Evolutionary conservation across 73 alveolate species (phyloP), one percentile per base, ranked within the genome.

Genomic region (Paramecium primaurelia): DNA sequence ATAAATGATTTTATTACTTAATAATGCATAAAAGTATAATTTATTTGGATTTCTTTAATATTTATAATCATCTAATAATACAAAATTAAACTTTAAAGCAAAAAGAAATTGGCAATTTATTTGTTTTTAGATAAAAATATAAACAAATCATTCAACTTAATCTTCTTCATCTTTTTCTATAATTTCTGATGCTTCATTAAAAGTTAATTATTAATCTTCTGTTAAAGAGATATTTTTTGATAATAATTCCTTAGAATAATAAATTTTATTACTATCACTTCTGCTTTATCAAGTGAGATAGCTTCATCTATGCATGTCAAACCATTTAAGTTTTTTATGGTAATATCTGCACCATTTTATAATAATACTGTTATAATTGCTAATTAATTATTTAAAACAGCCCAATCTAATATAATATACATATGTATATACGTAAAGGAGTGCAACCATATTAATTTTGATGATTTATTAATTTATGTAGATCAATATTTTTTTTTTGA

Each of bases 371-470:
- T 64, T 25, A 64, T 64, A 32, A 64, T 34, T 1, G 42, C 51
- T 26, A 64, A 28, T 64, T 64, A 64, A 28, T 64, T 64, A 34
- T 64, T 64, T 34, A 64, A 12, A 5, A 64, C 84, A 28, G 84
- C 84, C 84, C 84, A 64, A 64, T 64, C 84, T 64, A 28, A 12
- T 8, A 12, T 16, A 54, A 16, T 28, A 8, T 6, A 64, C 3
- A 28, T 64, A 59, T 7, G 9, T 22, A 32, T 14, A 12, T 64
- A 64, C 84, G 87, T 37, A 73, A 37, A 73, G 87, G 87, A 37
- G 59, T 73, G 37, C 59, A 37, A 8, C 87, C 87, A 73, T 73
- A 34, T 73, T 73, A 32, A 73, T 73, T 73, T 38, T 73, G 26
- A 73, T 73, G 87, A 20, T 73, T 73, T 8, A 73, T 73, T 44